Evolutionary conservation across 2,329 filamentous ascomycete genomes (phyloP).

Genomic region (Triangularia verruculosa): DNA sequence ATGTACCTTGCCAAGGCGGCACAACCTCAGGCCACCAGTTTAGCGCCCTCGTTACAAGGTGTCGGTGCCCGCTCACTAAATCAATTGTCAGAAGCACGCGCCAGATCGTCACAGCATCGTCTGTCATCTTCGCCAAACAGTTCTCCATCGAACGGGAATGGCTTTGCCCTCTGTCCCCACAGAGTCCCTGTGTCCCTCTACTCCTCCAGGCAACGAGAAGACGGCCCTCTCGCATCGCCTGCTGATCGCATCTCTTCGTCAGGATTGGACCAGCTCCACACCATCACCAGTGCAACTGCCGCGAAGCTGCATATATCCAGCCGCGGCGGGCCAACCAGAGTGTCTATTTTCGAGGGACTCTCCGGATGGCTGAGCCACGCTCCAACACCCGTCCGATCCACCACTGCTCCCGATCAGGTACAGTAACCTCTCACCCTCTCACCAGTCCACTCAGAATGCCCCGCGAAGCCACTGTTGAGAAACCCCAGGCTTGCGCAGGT

Average conservation of each 20-base stretch:
- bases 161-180: conserved; percentile 3
- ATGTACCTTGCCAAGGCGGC: conserved; percentile 5
- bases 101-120: conserved; percentile 1
- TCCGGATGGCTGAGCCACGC: conserved; percentile 22
- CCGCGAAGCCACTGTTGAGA: neutral
- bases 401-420: conserved; percentile 14
- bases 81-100: neutral
- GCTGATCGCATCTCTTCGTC: neutral
- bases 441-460: neutral
- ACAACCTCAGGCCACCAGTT: conserved; percentile 3
- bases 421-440: conserved; percentile 8
- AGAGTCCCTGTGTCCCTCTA: neutral
- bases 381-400: conserved; percentile 7
- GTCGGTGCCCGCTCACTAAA: conserved; percentile 6
- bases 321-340: conserved; percentile 23
- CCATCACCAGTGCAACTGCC: conserved; percentile 22
- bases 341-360: conserved; percentile 12
- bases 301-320: conserved; percentile 22
- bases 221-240: conserved; percentile 6
- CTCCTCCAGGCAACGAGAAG: conserved; percentile 1
- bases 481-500: neutral
- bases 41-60: neutral
- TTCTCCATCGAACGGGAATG: neutral
- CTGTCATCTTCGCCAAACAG: neutral
- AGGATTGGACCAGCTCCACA: conserved; percentile 16